Conservation (phyloP, 1,139 yeast species). For the Zygoascus meyerae region DNA sequence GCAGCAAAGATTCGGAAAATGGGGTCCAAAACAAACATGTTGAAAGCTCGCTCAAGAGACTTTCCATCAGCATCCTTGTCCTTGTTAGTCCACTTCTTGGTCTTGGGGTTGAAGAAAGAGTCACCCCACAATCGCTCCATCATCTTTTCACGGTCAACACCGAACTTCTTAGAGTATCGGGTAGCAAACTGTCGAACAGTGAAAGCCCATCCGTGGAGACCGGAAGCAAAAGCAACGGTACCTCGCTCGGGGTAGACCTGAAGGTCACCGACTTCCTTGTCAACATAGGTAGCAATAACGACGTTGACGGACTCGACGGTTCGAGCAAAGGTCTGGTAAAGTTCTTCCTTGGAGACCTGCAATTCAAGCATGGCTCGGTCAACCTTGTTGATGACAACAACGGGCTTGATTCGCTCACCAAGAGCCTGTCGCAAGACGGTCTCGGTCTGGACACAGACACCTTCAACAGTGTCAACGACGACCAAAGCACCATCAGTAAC, state of each 20-base stretch:
- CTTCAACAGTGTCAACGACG: constrained; percentile 98
- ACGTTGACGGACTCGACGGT: constrained; percentile 99
- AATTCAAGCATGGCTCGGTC: constrained; percentile 99
- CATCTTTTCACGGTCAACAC: constrained; percentile 97
- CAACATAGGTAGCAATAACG: constrained; percentile 92
- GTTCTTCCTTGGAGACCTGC: constrained; percentile 98
- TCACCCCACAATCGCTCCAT: constrained; percentile 99
- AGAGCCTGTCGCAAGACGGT: constrained; percentile 99
- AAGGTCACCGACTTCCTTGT: constrained; percentile 85
- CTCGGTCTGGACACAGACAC: constrained; percentile 99
- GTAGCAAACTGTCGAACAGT: constrained; percentile 98
- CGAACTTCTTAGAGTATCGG: constrained; percentile 98
- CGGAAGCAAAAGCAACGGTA: constrained; percentile 99
- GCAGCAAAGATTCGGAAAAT: constrained; percentile 95
- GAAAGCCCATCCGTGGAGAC: constrained; percentile 99
- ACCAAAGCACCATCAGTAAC: constrained; percentile 99
- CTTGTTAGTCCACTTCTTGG: constrained; percentile 99
- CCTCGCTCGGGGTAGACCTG: constrained; percentile 99
- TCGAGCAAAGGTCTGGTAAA: constrained; percentile 97
- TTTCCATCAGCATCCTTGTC: constrained; percentile 95
- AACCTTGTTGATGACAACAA: constrained; percentile 96
- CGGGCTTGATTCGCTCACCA: constrained; percentile 99
- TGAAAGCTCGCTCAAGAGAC: constrained; percentile 97
- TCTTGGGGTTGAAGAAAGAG: constrained; percentile 99
- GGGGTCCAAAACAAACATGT: constrained; percentile 98